Evolutionary conservation across 1,139 yeast species (phyloP).

Genomic region (Eremothecium coryli): DNA sequence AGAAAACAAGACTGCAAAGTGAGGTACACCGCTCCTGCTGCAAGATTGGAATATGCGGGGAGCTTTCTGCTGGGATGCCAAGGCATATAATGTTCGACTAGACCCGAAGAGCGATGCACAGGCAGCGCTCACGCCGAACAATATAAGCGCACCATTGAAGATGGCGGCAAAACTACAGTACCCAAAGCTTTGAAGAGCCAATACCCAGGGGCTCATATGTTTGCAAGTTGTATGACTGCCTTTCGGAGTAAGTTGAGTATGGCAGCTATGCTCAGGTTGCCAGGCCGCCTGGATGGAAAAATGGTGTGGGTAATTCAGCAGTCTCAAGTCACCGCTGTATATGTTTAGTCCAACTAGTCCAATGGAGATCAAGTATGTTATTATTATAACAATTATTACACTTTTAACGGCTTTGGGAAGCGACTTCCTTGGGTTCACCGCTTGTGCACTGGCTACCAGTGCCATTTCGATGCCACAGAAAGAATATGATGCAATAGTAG

Average conservation of each 20-base stretch:
- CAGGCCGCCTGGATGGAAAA: slow-evolving; percentile 24
- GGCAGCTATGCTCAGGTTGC: slow-evolving; percentile 20
- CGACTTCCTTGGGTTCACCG: slow-evolving; percentile 66
- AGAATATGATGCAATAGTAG: slow-evolving; percentile 58
- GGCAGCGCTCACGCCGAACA: slow-evolving; percentile 56
- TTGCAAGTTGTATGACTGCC: slow-evolving; percentile 46
- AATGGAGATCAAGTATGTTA: slow-evolving; percentile 58
- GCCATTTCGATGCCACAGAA: slow-evolving; percentile 77
- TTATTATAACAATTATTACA: slow-evolving; percentile 59
- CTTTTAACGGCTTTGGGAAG: slow-evolving; percentile 68
- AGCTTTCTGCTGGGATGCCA: slow-evolving; percentile 60
- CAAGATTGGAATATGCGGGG: slow-evolving; percentile 55
- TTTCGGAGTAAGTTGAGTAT: slow-evolving; percentile 16
- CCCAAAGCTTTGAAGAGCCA: slow-evolving; percentile 62
- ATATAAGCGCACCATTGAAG: slow-evolving; percentile 58
- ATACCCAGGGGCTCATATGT: slow-evolving; percentile 68
- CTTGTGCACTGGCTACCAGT: slow-evolving; percentile 81
- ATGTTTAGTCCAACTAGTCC: slow-evolving; percentile 62
- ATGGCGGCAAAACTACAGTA: slow-evolving; percentile 58
- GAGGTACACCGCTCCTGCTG: slow-evolving; percentile 62
- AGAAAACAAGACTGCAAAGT: slow-evolving; percentile 55
- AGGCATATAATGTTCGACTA: slow-evolving; percentile 34
- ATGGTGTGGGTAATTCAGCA: slow-evolving; percentile 32
- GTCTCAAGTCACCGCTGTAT: slow-evolving; percentile 66
- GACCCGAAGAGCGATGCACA: slow-evolving; percentile 35